A percentile compares a stretch with the other conserved stretches of the same genome.
Evolutionary conservation across 495 filamentous ascomycete species (phyloP).

Genomic region (Monascus purpureus): DNA sequence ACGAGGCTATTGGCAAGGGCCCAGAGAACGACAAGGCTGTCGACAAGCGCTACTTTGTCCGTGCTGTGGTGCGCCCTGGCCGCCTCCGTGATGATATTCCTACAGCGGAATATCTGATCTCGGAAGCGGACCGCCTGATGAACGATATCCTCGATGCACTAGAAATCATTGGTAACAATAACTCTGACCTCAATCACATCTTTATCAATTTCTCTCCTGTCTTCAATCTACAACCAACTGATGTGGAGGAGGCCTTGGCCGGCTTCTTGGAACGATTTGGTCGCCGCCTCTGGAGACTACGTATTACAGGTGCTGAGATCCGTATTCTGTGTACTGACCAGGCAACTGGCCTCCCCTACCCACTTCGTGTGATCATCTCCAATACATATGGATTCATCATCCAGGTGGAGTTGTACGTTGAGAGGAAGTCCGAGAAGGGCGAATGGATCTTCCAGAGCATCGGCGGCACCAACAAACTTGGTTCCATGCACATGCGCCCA

Average conservation of each 20-base stretch:
- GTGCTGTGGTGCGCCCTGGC: conserved; percentile 83
- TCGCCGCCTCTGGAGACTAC: conserved; percentile 86
- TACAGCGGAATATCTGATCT: conserved; percentile 93
- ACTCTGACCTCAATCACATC: conserved; percentile 98
- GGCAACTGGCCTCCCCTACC: conserved; percentile 70
- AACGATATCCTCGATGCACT: conserved; percentile 95
- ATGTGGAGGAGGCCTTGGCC: conserved; percentile 87
- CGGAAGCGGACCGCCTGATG: conserved; percentile 89
- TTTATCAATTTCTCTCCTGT: conserved; percentile 98
- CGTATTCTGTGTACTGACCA: conserved; percentile 95
- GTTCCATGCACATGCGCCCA: conserved; percentile 84
- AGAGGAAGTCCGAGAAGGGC: conserved; percentile 92
- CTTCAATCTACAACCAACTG: conserved; percentile 78
- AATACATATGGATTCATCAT: conserved; percentile 99
- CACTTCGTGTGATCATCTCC: conserved; percentile 89
- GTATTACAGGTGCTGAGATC: conserved; percentile 94
- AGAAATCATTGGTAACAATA: conserved; percentile 97
- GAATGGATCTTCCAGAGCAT: conserved; percentile 98
- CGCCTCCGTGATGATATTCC: conserved; percentile 93
- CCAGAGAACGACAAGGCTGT: conserved; percentile 65
- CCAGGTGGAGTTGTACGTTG: conserved; percentile 92
- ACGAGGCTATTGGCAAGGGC: conserved; percentile 88
- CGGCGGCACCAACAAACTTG: conserved; percentile 85
- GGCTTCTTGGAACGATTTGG: conserved; percentile 96
- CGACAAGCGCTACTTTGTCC: conserved; percentile 90